phyloP scores from a whole-genome alignment of 768 basidiomycete species.

The Amanita inopinata region DNA sequence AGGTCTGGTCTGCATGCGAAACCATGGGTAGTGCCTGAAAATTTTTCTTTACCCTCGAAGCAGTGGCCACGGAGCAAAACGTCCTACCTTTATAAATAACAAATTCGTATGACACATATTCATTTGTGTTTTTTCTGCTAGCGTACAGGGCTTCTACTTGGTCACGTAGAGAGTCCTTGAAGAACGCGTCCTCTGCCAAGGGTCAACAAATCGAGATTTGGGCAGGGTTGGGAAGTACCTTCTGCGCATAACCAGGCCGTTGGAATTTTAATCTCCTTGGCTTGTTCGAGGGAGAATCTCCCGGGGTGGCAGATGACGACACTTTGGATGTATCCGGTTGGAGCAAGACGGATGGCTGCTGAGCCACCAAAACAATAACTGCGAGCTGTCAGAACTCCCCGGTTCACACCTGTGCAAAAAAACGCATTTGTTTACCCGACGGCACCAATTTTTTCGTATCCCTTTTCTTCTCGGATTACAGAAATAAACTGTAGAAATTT shows the following conservation, averaged over 20 bases:
- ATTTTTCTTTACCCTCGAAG: neutral
- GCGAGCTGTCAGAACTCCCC: neutral
- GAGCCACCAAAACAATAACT: constrained; percentile 38
- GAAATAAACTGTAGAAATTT: constrained; percentile 24
- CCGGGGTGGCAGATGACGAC: constrained; percentile 35
- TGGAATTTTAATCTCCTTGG: constrained; percentile 28
- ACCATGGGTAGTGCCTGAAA: constrained; percentile 34
- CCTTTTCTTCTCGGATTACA: constrained; percentile 26
- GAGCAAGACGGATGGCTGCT: constrained; percentile 26
- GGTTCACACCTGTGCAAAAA: neutral
- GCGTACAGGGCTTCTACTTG: constrained; percentile 28
- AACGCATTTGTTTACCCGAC: constrained; percentile 26
- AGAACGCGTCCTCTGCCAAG: constrained; percentile 27
- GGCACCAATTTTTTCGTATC: constrained; percentile 33
- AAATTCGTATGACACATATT: constrained; percentile 35
- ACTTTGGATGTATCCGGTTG: constrained; percentile 25
- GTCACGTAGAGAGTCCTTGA: constrained; percentile 20
- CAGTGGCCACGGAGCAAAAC: neutral
- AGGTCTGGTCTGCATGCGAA: constrained; percentile 35
- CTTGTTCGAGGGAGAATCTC: constrained; percentile 21
- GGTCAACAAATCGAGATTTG: neutral
- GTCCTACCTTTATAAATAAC: constrained; percentile 37
- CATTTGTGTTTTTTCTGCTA: constrained; percentile 24
- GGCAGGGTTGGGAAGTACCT: constrained; percentile 17
- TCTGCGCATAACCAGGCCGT: constrained; percentile 32